Evolutionary conservation across 805 yeast species (phyloP).

Genomic region (Hanseniaspora pseudoguilliermondii): DNA sequence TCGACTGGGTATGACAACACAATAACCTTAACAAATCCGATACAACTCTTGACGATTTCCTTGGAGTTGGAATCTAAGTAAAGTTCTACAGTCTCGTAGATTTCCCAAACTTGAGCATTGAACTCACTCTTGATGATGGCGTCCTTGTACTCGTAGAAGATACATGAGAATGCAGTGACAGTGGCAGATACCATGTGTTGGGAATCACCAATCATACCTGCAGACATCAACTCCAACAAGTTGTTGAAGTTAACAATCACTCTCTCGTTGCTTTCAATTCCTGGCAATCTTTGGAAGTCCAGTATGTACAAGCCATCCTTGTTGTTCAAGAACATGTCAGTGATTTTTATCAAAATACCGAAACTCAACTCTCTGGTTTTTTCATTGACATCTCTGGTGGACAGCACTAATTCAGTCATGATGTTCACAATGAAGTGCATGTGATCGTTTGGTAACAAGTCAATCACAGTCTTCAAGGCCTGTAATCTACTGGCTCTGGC

Average conservation of each 20-base stretch:
- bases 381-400: constrained; percentile 87
- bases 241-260: constrained; percentile 36
- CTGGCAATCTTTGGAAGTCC: constrained; percentile 51
- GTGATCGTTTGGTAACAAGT: constrained; percentile 49
- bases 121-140: constrained; percentile 33
- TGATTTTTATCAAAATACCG: constrained; percentile 58
- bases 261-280: constrained; percentile 36
- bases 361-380: constrained; percentile 76
- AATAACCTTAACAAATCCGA: constrained; percentile 88
- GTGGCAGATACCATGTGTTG: constrained; percentile 97
- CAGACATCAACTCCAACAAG: constrained; percentile 78
- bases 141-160: constrained; percentile 73
- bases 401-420: constrained; percentile 75
- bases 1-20: constrained; percentile 73
- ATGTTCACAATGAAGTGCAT: constrained; percentile 68
- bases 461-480: constrained; percentile 50
- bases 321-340: constrained; percentile 7
- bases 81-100: constrained; percentile 74
- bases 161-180: constrained; percentile 75
- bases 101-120: constrained; percentile 50
- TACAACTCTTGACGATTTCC: constrained; percentile 86
- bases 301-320: constrained; percentile 44
- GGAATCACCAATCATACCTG: constrained; percentile 87
- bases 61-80: constrained; percentile 82
- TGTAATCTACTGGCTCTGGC: constrained; percentile 70